phyloP scores from a whole-genome alignment of 805 yeast genomes.

The Phaffomyces antillensis region DNA sequence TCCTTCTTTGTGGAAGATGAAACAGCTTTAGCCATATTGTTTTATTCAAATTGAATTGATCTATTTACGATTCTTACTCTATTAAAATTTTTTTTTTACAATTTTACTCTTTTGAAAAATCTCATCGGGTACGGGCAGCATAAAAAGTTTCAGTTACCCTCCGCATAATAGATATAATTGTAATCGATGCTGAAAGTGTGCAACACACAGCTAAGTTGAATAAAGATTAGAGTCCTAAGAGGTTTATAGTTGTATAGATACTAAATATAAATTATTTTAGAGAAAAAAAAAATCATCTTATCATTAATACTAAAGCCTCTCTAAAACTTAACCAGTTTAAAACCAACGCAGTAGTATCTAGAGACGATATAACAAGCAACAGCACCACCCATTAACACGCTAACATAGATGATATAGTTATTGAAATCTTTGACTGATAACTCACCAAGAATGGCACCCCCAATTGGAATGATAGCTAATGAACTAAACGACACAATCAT shows the following conservation, averaged over 20 bases:
- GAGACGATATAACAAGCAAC: conserved; percentile 32
- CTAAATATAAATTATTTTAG: no score
- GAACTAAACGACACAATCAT: conserved; percentile 47
- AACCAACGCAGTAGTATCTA: conserved; percentile 38
- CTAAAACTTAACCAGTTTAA: conserved; percentile 28
- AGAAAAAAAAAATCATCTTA: no score
- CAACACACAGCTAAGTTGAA: no score
- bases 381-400: conserved; percentile 33
- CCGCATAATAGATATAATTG: no score
- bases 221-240: no score
- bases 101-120: not conserved
- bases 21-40: not conserved
- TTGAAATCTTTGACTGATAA: conserved; percentile 29
- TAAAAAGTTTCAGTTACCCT: no score
- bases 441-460: conserved; percentile 39
- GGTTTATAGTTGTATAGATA: no score
- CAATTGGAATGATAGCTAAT: conserved; percentile 42
- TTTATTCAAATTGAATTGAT: no score
- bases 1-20: not conserved
- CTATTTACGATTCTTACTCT: no score
- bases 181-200: no score
- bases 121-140: conserved; percentile 1
- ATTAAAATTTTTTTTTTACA: not conserved
- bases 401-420: conserved; percentile 38
- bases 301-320: not conserved